Percentiles rank a stretch among this genome's conserved stretches.
Evolutionary conservation across 1,284 basidiomycete species (phyloP).

Genomic region (Apiotrichum sp.): DNA sequence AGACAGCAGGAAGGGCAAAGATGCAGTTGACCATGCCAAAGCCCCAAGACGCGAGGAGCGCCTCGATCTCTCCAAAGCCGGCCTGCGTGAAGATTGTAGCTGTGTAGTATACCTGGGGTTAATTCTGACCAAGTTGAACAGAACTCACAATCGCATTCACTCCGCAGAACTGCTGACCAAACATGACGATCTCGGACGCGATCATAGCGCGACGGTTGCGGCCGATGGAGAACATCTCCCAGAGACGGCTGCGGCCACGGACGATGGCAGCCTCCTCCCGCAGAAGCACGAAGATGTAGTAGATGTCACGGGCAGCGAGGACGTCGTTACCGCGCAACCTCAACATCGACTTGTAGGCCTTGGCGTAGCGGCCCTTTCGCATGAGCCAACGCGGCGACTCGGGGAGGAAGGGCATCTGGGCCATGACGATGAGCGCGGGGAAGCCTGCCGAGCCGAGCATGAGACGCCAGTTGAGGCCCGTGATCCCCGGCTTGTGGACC

Average conservation of each 20-base stretch:
- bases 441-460: no score
- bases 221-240: neutral
- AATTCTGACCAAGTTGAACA: no score
- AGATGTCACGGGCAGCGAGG: slow-evolving; percentile 18
- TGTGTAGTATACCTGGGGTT: slow-evolving; percentile 14
- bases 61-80: slow-evolving; percentile 20
- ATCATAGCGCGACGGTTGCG: slow-evolving; percentile 1
- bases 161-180: slow-evolving; percentile 16
- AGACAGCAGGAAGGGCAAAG: slow-evolving; percentile 30
- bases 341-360: slow-evolving; percentile 20
- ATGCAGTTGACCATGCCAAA: slow-evolving; percentile 32
- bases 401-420: slow-evolving; percentile 46
- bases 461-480: no score
- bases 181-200: slow-evolving; percentile 10
- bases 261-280: slow-evolving; percentile 28
- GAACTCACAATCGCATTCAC: slow-evolving; percentile 1
- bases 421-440: slow-evolving; percentile 6
- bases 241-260: slow-evolving; percentile 17
- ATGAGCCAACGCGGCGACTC: slow-evolving; percentile 57
- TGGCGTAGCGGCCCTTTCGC: slow-evolving; percentile 34
- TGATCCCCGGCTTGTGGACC: no score
- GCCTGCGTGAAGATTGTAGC: slow-evolving; percentile 27
- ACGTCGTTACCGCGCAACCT: no score
- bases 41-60: slow-evolving; percentile 32
- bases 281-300: no score